These are phyloP conservation scores for Apiospora marii DNA, from an alignment of 2,329 filamentous ascomycete genomes.

Conservation along the genomic window DNA sequence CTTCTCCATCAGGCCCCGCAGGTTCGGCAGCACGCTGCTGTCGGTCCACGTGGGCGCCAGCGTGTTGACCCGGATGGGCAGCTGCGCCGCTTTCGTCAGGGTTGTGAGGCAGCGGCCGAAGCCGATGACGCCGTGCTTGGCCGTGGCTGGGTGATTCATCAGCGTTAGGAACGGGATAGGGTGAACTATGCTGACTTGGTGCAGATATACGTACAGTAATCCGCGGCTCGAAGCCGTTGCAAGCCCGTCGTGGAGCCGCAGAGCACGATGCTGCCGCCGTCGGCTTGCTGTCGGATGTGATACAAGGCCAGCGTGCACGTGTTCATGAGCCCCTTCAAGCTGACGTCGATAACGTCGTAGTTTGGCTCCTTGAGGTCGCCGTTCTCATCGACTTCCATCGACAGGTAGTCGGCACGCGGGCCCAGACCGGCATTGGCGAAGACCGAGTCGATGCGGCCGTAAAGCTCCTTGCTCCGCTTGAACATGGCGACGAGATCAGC, in stretches of 20 bases:
- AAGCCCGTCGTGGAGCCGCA: slow-evolving; percentile 59
- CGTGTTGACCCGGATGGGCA: slow-evolving; percentile 63
- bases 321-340: slow-evolving; percentile 57
- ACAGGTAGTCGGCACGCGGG: slow-evolving; percentile 55
- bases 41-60: slow-evolving; percentile 64
- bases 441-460: slow-evolving; percentile 80
- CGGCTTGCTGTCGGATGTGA: slow-evolving; percentile 56
- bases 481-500: slow-evolving; percentile 58
- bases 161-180: slow-evolving; percentile 2
- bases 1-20: slow-evolving; percentile 46
- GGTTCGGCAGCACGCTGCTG: slow-evolving; percentile 53
- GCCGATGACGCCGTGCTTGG: slow-evolving; percentile 64
- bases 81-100: slow-evolving; percentile 43
- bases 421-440: slow-evolving; percentile 71
- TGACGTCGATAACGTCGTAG: slow-evolving; percentile 55
- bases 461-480: slow-evolving; percentile 60
- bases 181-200: not conserved
- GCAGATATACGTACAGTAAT: slow-evolving; percentile 51
- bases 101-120: slow-evolving; percentile 56
- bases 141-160: slow-evolving; percentile 44
- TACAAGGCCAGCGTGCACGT: slow-evolving; percentile 57
- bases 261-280: slow-evolving; percentile 62
- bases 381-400: slow-evolving; percentile 55
- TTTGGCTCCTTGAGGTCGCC: slow-evolving; percentile 57
- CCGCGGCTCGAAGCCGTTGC: slow-evolving; percentile 56